These are phyloP conservation scores for Xylaria hypoxylon DNA, from an alignment of 2,329 filamentous ascomycete species.

Conservation along the genomic window DNA sequence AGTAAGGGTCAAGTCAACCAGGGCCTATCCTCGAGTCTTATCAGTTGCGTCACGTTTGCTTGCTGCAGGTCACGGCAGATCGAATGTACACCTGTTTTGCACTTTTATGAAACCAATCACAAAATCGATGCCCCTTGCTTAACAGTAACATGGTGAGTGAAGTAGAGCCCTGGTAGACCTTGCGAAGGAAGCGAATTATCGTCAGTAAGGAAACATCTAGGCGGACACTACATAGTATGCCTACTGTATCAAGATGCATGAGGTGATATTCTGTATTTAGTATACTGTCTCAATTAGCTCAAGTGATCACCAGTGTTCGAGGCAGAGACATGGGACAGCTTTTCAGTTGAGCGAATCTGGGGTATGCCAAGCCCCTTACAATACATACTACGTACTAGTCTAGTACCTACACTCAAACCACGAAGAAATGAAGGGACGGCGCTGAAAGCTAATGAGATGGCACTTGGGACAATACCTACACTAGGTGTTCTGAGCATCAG, in stretches of 20 bases:
- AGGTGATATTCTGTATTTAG: neutral
- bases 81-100: neutral
- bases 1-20: conserved; percentile 7
- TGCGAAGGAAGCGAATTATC: neutral
- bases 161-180: neutral
- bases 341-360: conserved; percentile 35
- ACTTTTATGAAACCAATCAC: conserved; percentile 13
- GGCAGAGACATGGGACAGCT: conserved; percentile 18
- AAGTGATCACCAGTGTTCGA: conserved; percentile 23
- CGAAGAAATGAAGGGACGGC: conserved; percentile 34
- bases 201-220: neutral
- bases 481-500: conserved; percentile 10
- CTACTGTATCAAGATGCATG: neutral
- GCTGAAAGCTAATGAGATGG: conserved; percentile 18
- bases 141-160: conserved; percentile 6
- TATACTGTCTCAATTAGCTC: conserved; percentile 44
- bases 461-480: neutral
- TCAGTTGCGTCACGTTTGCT: conserved; percentile 12
- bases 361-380: conserved; percentile 37
- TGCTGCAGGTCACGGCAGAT: neutral
- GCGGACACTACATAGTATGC: neutral
- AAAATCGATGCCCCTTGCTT: conserved; percentile 9
- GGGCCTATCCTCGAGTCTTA: neutral
- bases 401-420: conserved; percentile 33
- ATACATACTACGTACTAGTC: conserved; percentile 31